These are phyloP conservation scores for Daedalea quercina DNA, from an alignment of 768 basidiomycete species.

Conservation along the genomic window DNA sequence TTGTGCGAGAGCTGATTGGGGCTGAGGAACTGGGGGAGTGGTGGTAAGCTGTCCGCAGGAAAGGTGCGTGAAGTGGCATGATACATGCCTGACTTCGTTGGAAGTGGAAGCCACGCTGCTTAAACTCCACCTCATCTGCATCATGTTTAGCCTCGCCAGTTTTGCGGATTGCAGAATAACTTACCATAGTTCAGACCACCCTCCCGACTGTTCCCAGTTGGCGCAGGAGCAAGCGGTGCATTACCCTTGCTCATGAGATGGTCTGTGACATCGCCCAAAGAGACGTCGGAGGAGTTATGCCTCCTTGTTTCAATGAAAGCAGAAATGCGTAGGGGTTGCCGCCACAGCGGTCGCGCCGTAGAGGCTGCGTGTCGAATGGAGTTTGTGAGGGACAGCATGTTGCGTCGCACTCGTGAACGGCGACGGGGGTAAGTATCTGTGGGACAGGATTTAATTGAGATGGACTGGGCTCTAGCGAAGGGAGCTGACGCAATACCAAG, in stretches of 20 bases:
- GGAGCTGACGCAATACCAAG: background rate
- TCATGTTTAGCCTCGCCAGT: too few relatives aligned
- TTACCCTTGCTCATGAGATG: background rate
- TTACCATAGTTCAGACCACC: too few relatives aligned
- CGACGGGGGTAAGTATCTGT: background rate
- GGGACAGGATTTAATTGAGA: background rate
- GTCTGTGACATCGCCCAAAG: background rate
- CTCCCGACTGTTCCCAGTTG: background rate
- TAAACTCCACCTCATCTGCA: too few relatives aligned
- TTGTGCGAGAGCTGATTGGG: constrained; percentile 38
- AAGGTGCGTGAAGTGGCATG: too few relatives aligned
- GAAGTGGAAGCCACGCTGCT: too few relatives aligned
- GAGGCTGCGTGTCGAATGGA: constrained; percentile 9
- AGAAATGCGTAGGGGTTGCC: background rate
- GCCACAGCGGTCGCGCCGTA: constrained; percentile 2
- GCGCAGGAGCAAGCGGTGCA: background rate
- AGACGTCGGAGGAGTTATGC: background rate
- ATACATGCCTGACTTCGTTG: too few relatives aligned
- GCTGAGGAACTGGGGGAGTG: constrained; percentile 34
- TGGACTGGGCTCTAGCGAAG: background rate
- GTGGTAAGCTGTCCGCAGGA: background rate
- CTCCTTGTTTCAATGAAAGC: background rate
- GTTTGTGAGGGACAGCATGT: constrained; percentile 9
- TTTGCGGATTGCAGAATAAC: too few relatives aligned
- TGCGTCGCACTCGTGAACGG: background rate